Evolutionary conservation across 2,329 filamentous ascomycete species (phyloP).

Genomic region (Byssoonygena ceratinophila): DNA sequence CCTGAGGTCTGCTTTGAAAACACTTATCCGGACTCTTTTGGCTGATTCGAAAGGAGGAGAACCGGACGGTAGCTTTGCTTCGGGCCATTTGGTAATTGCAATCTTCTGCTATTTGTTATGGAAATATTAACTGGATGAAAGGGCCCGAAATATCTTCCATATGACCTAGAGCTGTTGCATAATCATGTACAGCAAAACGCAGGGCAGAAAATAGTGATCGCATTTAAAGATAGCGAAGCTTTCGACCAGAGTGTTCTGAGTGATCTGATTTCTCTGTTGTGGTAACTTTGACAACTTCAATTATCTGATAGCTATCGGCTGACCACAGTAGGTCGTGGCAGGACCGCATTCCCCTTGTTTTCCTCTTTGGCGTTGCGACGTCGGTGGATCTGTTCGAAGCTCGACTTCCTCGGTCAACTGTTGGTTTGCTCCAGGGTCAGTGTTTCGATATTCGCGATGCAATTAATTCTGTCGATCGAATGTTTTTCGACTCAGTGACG

Average conservation of each 20-base stretch:
- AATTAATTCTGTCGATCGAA: conserved; percentile 37
- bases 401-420: conserved; percentile 44
- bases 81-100: conserved; percentile 28
- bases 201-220: conserved; percentile 33
- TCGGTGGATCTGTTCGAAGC: conserved; percentile 52
- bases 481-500: conserved; percentile 33
- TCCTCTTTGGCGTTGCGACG: conserved; percentile 53
- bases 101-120: conserved; percentile 5
- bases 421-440: conserved; percentile 44
- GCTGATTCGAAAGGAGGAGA: conserved; percentile 31
- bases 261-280: conserved; percentile 37
- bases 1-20: conserved; percentile 38
- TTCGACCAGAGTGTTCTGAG: conserved; percentile 37
- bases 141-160: conserved; percentile 35
- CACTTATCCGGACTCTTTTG: conserved; percentile 35
- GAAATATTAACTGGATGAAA: conserved; percentile 17
- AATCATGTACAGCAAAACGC: conserved; percentile 32
- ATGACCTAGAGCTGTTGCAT: conserved; percentile 38
- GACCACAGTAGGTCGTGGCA: conserved; percentile 42
- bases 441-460: conserved; percentile 45
- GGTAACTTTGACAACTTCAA: conserved; percentile 29
- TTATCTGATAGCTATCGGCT: conserved; percentile 13
- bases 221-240: conserved; percentile 39
- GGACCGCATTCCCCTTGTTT: conserved; percentile 50
- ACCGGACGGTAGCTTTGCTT: conserved; percentile 31